These are phyloP conservation scores for Wickerhamiella domercqiae DNA, from an alignment of 805 yeast genomes.

Conservation along the genomic window DNA sequence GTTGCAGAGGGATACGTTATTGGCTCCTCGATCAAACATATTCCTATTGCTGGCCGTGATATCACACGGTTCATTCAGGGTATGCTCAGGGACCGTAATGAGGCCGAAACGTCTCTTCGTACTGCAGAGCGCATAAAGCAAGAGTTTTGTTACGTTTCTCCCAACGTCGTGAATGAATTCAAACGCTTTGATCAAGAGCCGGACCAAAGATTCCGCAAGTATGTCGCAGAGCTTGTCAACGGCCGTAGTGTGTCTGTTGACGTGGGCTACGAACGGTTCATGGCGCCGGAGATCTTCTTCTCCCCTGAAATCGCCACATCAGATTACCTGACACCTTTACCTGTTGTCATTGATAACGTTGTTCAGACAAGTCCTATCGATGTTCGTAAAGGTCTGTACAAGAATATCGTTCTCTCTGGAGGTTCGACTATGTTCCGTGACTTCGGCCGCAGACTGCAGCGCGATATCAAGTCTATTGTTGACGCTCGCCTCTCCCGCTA, in stretches of 20 bases:
- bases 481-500: constrained; percentile 74
- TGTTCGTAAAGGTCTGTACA: constrained; percentile 91
- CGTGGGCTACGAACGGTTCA: constrained; percentile 92
- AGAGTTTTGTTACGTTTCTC: constrained; percentile 92
- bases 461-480: constrained; percentile 78
- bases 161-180: constrained; percentile 94
- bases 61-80: constrained; percentile 88
- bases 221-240: constrained; percentile 52
- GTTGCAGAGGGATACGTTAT: constrained; percentile 99
- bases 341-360: constrained; percentile 88
- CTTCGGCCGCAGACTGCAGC: constrained; percentile 92
- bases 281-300: constrained; percentile 98
- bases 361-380: constrained; percentile 94
- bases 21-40: constrained; percentile 92
- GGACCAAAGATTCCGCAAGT: constrained; percentile 73
- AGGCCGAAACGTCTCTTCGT: constrained; percentile 77
- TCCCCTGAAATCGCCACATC: constrained; percentile 94
- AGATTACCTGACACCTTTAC: constrained; percentile 90
- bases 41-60: constrained; percentile 98
- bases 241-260: constrained; percentile 60
- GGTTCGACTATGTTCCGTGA: constrained; percentile 99
- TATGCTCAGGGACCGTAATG: constrained; percentile 91
- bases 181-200: constrained; percentile 88
- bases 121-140: constrained; percentile 97
- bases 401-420: constrained; percentile 89